These are phyloP conservation scores for Tephrocybe sp. DNA, from an alignment of 768 basidiomycete genomes.

Conservation along the genomic window DNA sequence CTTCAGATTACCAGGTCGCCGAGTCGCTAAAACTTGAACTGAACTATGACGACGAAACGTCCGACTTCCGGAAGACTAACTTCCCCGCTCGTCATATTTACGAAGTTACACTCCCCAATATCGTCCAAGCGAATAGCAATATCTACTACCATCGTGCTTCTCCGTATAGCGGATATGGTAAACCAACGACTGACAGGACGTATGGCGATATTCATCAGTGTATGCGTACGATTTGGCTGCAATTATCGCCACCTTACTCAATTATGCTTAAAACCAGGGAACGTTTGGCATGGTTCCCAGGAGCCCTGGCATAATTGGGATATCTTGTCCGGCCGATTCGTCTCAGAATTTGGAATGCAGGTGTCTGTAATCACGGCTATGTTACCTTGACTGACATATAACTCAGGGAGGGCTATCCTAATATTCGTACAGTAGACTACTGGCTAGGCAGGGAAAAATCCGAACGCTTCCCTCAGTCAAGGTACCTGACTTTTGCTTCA, in stretches of 20 bases:
- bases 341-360: constrained; percentile 93
- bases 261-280: constrained; percentile 46
- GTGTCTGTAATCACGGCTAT: constrained; percentile 16
- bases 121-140: constrained; percentile 62
- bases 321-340: constrained; percentile 83
- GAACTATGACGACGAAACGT: constrained; percentile 81
- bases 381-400: not conserved
- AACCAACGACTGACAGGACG: constrained; percentile 65
- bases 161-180: constrained; percentile 83
- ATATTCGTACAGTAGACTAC: constrained; percentile 84
- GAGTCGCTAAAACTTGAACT: constrained; percentile 76
- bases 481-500: constrained; percentile 35
- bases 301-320: constrained; percentile 97
- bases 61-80: constrained; percentile 80
- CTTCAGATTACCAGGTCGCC: constrained; percentile 80
- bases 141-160: constrained; percentile 83
- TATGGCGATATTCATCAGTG: constrained; percentile 93
- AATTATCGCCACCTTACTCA: not conserved
- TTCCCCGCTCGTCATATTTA: constrained; percentile 93
- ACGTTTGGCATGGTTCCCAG: constrained; percentile 93
- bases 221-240: constrained; percentile 26
- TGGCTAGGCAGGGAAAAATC: constrained; percentile 76
- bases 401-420: constrained; percentile 81
- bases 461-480: constrained; percentile 88
- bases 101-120: constrained; percentile 75